Evolutionary conservation across 2,329 filamentous ascomycete genomes (phyloP).

Genomic region (Xylaria sp.): DNA sequence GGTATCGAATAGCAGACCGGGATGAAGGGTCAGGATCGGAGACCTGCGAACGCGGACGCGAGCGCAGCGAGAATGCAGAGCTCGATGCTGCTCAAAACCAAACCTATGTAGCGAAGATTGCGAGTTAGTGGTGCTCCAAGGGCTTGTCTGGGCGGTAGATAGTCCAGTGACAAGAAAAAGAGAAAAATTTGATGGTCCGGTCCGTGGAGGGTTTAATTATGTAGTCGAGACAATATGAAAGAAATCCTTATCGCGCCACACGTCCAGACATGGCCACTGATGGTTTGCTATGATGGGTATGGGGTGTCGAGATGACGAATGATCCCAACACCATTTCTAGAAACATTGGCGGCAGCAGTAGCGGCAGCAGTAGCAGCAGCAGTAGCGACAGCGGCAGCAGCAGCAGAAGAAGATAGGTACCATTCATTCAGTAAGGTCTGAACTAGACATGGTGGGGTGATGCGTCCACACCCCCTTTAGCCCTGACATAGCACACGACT

Average conservation of each 20-base stretch:
- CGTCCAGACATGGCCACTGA: background rate
- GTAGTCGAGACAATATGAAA: background rate
- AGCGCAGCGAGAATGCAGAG: conserved; percentile 30
- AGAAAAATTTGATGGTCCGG: conserved; percentile 6
- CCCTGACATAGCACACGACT: conserved; percentile 18
- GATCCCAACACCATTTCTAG: background rate
- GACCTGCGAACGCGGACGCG: conserved; percentile 30
- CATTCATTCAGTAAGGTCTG: no score
- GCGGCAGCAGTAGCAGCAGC: no score
- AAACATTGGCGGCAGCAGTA: background rate
- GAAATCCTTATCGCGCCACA: conserved; percentile 1
- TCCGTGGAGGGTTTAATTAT: conserved; percentile 1
- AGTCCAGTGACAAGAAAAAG: conserved; percentile 15
- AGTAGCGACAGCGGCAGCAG: no score
- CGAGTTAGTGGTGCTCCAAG: conserved; percentile 26
- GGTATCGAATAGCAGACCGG: conserved; percentile 16
- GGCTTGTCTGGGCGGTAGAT: conserved; percentile 13
- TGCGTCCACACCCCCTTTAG: conserved; percentile 26
- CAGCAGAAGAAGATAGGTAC: no score
- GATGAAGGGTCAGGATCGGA: conserved; percentile 28
- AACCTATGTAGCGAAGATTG: conserved; percentile 25
- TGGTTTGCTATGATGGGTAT: background rate
- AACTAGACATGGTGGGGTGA: conserved; percentile 33
- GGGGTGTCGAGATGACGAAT: background rate
- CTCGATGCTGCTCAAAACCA: conserved; percentile 37